These are phyloP conservation scores for Nothophaeocryptopus gaeumannii DNA, from an alignment of 2,329 filamentous ascomycete species.

Conservation along the genomic window DNA sequence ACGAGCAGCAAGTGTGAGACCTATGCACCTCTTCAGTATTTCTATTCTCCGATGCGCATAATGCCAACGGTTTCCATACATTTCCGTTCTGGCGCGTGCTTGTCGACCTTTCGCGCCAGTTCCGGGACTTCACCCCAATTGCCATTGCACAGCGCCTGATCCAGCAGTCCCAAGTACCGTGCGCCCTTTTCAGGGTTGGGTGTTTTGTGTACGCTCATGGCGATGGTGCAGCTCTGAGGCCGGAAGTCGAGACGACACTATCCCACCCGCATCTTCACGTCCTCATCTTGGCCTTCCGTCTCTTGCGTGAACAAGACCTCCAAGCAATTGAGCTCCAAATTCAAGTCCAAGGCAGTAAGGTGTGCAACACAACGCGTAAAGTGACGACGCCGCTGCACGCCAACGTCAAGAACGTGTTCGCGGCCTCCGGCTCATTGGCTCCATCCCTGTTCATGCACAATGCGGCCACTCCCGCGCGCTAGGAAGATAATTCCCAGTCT, in stretches of 20 bases:
- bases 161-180: constrained; percentile 77
- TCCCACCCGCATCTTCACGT: constrained; percentile 16
- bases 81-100: constrained; percentile 80
- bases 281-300: not conserved
- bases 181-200: constrained; percentile 61
- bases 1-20: constrained; percentile 47
- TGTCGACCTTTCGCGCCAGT: constrained; percentile 86
- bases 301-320: not conserved
- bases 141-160: constrained; percentile 81
- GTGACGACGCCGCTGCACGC: not conserved
- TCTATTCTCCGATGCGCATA: too few relatives aligned
- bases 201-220: constrained; percentile 28
- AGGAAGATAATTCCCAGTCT: not conserved
- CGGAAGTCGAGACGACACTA: constrained; percentile 16
- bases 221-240: constrained; percentile 9
- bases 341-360: too few relatives aligned
- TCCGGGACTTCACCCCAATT: constrained; percentile 85
- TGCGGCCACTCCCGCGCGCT: constrained; percentile 2
- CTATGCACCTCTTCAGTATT: constrained; percentile 24
- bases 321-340: not conserved
- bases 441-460: not conserved
- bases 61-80: constrained; percentile 57
- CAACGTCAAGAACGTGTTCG: constrained; percentile 8
- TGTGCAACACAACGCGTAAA: too few relatives aligned
- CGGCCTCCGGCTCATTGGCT: constrained; percentile 3